A percentile compares a stretch with the other conserved stretches of the same genome.
These are phyloP conservation scores for Magnolia sinica DNA, from an alignment of 164 flowering plant species.

Conservation along the genomic window DNA sequence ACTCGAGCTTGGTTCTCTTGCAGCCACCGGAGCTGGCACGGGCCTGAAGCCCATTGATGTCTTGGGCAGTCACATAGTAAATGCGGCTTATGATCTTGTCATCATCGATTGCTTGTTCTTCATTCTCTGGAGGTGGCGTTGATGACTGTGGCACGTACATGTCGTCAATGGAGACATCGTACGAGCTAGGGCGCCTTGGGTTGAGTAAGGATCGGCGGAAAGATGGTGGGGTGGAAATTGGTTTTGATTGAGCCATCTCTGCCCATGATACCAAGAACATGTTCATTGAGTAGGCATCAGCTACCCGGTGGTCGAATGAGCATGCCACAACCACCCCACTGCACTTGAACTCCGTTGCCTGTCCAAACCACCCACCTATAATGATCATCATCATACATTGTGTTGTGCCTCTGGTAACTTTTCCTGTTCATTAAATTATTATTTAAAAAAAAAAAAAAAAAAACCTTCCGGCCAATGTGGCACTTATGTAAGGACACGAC, in stretches of 20 bases:
- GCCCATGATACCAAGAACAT: constrained; percentile 49
- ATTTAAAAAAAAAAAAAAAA: no score
- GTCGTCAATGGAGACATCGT: constrained; percentile 2
- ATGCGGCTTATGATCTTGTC: constrained; percentile 12
- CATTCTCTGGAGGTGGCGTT: not conserved
- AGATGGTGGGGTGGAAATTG: constrained; percentile 12
- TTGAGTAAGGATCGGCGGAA: constrained; percentile 18
- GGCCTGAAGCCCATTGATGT: constrained; percentile 10
- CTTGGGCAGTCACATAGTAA: constrained; percentile 6
- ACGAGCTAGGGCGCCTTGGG: constrained; percentile 11
- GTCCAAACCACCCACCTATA: not conserved
- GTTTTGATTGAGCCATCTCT: constrained; percentile 28
- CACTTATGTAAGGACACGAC: no score
- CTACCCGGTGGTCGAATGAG: constrained; percentile 53
- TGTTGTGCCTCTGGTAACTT: no score
- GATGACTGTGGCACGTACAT: constrained; percentile 10
- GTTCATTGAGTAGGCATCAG: constrained; percentile 56
- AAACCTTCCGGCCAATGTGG: no score
- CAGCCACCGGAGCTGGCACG: not conserved
- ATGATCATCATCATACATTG: no score
- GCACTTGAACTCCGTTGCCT: constrained; percentile 43
- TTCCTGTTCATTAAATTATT: no score
- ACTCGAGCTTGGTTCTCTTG: constrained; percentile 15
- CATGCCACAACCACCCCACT: constrained; percentile 49
- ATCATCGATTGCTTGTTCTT: not conserved